Conservation (phyloP, 192 early-diverging fungal genomes). For the Radiomyces spectabilis region DNA sequence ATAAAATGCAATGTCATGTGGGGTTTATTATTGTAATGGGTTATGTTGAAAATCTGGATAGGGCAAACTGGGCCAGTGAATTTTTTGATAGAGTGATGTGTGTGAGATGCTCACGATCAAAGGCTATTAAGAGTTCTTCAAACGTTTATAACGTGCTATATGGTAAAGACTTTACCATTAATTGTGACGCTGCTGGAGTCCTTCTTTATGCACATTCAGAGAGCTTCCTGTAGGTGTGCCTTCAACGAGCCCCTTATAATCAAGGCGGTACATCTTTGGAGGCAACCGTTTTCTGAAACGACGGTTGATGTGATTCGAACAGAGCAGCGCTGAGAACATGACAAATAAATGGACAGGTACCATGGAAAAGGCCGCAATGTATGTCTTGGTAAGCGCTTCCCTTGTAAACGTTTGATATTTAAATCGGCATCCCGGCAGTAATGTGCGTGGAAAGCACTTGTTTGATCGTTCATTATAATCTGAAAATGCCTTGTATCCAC, state of each 20-base stretch:
- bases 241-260: constrained; percentile 26
- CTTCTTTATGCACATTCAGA: constrained; percentile 13
- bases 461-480: constrained; percentile 41
- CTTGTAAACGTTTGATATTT: constrained; percentile 31
- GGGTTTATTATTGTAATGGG: no score
- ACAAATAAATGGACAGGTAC: constrained; percentile 33
- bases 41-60: no score
- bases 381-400: constrained; percentile 25
- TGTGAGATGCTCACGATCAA: no score
- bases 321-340: constrained; percentile 33
- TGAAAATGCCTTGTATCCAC: constrained; percentile 35
- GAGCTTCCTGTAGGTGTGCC: constrained; percentile 28
- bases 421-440: constrained; percentile 32
- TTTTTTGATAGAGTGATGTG: no score
- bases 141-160: no score
- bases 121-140: no score
- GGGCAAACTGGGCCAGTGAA: no score
- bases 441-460: constrained; percentile 41
- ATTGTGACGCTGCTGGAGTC: constrained; percentile 4
- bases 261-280: constrained; percentile 31
- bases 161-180: no score
- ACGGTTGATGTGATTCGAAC: constrained; percentile 41
- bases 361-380: constrained; percentile 34
- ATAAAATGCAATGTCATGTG: no score
- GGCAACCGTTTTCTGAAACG: constrained; percentile 29